Conservation (phyloP, 768 basidiomycete species). For the Pleurotus eryngii region DNA sequence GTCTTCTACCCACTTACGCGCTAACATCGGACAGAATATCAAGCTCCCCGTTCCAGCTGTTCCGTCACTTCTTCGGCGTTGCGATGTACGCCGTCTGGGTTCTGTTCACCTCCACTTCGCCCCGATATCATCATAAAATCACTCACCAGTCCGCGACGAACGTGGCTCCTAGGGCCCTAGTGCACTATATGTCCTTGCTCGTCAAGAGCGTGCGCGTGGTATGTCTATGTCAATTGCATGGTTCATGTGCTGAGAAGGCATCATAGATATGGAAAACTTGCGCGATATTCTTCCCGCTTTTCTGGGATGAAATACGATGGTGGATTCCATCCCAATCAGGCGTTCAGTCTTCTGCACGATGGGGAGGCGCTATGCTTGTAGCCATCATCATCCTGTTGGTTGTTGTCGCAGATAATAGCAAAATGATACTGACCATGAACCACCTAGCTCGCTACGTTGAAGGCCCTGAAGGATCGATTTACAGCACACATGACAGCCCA, state of each 20-base stretch:
- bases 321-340: slow-evolving; percentile 30
- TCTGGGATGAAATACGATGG: slow-evolving; percentile 86
- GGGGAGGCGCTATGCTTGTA: too few species aligned
- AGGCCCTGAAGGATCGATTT: too few species aligned
- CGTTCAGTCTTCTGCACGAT: too few species aligned
- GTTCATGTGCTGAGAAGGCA: neutral
- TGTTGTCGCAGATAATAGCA: too few species aligned
- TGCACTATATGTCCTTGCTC: slow-evolving; percentile 64
- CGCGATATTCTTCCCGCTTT: slow-evolving; percentile 78
- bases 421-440: too few species aligned
- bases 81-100: slow-evolving; percentile 94
- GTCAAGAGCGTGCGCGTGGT: slow-evolving; percentile 68
- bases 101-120: slow-evolving; percentile 65
- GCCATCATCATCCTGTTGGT: too few species aligned
- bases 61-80: slow-evolving; percentile 92
- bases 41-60: slow-evolving; percentile 73
- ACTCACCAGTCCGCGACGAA: slow-evolving; percentile 27
- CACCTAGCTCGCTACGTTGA: too few species aligned
- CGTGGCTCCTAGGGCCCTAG: slow-evolving; percentile 34
- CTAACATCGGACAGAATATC: slow-evolving; percentile 49
- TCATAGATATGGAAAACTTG: slow-evolving; percentile 85
- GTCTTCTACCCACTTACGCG: slow-evolving; percentile 1
- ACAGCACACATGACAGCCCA: too few species aligned
- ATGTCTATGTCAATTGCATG: slow-evolving; percentile 26
- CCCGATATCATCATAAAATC: slow-evolving; percentile 12